Evolutionary conservation across 768 basidiomycete genomes (phyloP).

Genomic region (Lyophyllum decastes): DNA sequence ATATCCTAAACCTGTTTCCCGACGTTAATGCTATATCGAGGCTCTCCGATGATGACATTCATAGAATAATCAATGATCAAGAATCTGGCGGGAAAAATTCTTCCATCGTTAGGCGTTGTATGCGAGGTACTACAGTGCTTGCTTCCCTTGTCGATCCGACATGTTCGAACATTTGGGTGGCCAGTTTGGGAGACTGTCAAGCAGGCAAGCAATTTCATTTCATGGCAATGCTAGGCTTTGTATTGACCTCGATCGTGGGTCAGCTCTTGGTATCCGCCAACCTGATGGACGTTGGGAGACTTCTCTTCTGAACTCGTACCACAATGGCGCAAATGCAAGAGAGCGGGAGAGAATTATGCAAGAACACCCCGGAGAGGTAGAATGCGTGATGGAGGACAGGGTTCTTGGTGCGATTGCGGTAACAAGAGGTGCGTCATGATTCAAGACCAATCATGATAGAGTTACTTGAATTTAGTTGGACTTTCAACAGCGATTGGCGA

Average conservation of each 20-base stretch:
- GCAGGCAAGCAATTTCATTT: slow-evolving; percentile 38
- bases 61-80: slow-evolving; percentile 40
- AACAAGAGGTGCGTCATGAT: slow-evolving; percentile 44
- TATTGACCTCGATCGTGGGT: not conserved
- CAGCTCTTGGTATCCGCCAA: slow-evolving; percentile 44
- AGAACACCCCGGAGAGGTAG: slow-evolving; percentile 50
- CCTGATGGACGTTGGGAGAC: slow-evolving; percentile 37
- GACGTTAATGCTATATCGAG: slow-evolving; percentile 27
- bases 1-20: slow-evolving; percentile 44
- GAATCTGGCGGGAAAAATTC: slow-evolving; percentile 31
- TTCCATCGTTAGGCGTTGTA: slow-evolving; percentile 41
- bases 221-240: not conserved
- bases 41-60: slow-evolving; percentile 42
- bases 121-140: slow-evolving; percentile 54
- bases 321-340: slow-evolving; percentile 46
- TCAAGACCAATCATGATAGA: not conserved
- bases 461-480: not conserved
- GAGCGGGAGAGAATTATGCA: slow-evolving; percentile 41
- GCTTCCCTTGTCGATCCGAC: slow-evolving; percentile 46
- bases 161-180: slow-evolving; percentile 51
- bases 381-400: slow-evolving; percentile 43
- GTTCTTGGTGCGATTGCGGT: slow-evolving; percentile 59
- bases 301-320: slow-evolving; percentile 44
- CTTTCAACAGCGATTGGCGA: slow-evolving; percentile 54
- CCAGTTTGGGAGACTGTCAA: slow-evolving; percentile 57